Evolutionary conservation across 2,329 filamentous ascomycete genomes (phyloP).

Genomic region (Fonsecaea nubica): DNA sequence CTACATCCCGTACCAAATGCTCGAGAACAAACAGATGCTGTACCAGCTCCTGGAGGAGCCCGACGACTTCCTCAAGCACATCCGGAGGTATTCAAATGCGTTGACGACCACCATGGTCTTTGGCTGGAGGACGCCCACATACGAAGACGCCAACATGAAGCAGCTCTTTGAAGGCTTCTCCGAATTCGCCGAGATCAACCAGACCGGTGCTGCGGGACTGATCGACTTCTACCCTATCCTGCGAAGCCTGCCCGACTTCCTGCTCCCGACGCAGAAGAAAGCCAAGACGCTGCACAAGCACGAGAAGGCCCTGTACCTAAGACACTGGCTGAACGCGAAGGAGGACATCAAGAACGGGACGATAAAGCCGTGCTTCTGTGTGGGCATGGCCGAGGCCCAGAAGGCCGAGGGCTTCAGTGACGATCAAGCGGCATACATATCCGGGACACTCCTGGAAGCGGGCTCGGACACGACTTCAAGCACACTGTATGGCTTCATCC

Average conservation of each 20-base stretch:
- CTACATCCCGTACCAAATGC: slow-evolving; percentile 63
- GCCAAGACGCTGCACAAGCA: slow-evolving; percentile 52
- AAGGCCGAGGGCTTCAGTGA: slow-evolving; percentile 45
- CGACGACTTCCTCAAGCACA: slow-evolving; percentile 51
- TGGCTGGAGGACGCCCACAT: slow-evolving; percentile 52
- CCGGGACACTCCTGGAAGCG: slow-evolving; percentile 40
- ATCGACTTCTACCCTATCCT: slow-evolving; percentile 57
- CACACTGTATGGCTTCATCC: slow-evolving; percentile 46
- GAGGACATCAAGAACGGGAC: slow-evolving; percentile 37
- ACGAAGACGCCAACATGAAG: slow-evolving; percentile 52
- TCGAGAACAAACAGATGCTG: slow-evolving; percentile 64
- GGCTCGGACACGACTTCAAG: slow-evolving; percentile 35
- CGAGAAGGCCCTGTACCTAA: slow-evolving; percentile 53
- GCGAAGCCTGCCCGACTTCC: slow-evolving; percentile 53
- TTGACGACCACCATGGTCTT: slow-evolving; percentile 60
- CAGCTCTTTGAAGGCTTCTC: slow-evolving; percentile 54
- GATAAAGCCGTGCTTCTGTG: slow-evolving; percentile 44
- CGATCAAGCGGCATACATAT: slow-evolving; percentile 45
- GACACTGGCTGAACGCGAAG: slow-evolving; percentile 53
- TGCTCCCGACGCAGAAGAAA: slow-evolving; percentile 47
- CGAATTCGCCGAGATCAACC: slow-evolving; percentile 52
- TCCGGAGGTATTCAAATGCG: slow-evolving; percentile 58
- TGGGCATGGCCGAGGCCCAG: slow-evolving; percentile 41
- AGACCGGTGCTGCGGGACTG: slow-evolving; percentile 52
- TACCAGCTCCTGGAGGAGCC: slow-evolving; percentile 56